Base-by-base conservation (phyloP, 169 alveolate genomes). In the Eimeria maxima region DNA sequence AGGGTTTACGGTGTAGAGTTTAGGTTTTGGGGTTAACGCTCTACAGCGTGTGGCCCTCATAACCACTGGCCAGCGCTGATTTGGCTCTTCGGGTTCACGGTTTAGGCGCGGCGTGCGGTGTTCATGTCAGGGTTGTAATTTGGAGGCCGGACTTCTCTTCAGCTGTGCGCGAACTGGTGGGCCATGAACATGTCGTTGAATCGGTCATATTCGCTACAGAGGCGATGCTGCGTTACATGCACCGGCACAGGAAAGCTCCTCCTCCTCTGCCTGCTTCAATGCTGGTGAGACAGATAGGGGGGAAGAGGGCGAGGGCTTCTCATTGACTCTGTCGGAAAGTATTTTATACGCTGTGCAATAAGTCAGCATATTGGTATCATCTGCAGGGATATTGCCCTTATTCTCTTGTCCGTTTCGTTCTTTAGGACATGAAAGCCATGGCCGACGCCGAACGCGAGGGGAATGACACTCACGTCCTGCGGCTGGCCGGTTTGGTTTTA, bases 101-200 rank as follows among this genome's bases (percentile, higher is more conserved):
- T n/a, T n/a, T n/a, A n/a, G n/a, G n/a, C n/a, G n/a, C n/a, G n/a
- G n/a, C n/a, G n/a, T n/a, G n/a, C n/a, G n/a, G n/a, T n/a, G n/a
- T n/a, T n/a, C n/a, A 6, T 55, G 33, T 14, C 88, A 92, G 95
- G 76, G 69, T 92, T 42, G 63, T 50, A 24, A 71, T 92, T 13
- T 92, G 95, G 95, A 22, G 92, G 71, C 76, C 76, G 42, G 95
- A 92, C 33, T 47, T 80, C 53, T 47, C 76, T 20, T 6, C 76
- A 0, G n/a, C 73, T 3, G 91, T 92, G 14, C 95, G 91, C 60
- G 95, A 92, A 69, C 42, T 92, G 50, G 38, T 73, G 13, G 95
- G 95, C 71, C 95, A 92, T 29, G 65, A 71, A 55, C 95, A 92
- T 69, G 95, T 92, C 47, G 65, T 92, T 44, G 95, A 92, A 29